Base-by-base conservation (phyloP, 768 basidiomycete species). In the Cystofilobasidium bisporidii region DNA sequence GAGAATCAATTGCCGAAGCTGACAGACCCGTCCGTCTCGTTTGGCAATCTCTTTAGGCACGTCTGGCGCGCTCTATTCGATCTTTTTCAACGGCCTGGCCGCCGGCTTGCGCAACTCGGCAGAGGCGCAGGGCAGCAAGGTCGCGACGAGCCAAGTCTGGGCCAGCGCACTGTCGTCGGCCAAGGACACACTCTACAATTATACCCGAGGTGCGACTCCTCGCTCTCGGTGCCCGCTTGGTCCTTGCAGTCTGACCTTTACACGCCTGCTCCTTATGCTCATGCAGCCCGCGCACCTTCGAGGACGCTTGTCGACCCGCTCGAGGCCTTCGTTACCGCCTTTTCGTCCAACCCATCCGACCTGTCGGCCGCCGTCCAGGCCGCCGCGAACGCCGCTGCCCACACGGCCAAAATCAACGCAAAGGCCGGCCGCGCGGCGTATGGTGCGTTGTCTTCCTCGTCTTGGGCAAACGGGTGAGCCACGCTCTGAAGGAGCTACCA, bases 221-320 rank as follows among this genome's bases (percentile, higher is more conserved):
- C 18, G 36, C 36, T 36, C 43, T 38, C 28, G 32, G 28, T n/a
- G n/a, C n/a, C n/a, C n/a, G n/a, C n/a, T n/a, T n/a, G n/a, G n/a
- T n/a, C n/a, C n/a, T n/a, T n/a, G n/a, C n/a, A n/a, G n/a, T n/a
- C n/a, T n/a, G n/a, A n/a, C n/a, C n/a, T 38, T 32, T 26, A 56
- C 11, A 0, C 48, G 5, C 22, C n/a, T 0, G 22, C 5, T 32
- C 20, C 18, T 28, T 20, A 0, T 26, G 30, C 15, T 38, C 24
- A 22, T 20, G 20, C 28, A 56, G 91, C 92, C 20, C 85, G 91
- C 28, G 86, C 87, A 3, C 91, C 91, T 5, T 90, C 88, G 3
- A 85, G 92, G 73, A 94, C 91, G 15, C 84, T 96, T 40, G 82
- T 96, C 22, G 91, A 94, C 78, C 91, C 91, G 14, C 82, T 96